These are phyloP conservation scores for Cantharellus anzutake DNA, from an alignment of 768 basidiomycete species.

Conservation along the genomic window DNA sequence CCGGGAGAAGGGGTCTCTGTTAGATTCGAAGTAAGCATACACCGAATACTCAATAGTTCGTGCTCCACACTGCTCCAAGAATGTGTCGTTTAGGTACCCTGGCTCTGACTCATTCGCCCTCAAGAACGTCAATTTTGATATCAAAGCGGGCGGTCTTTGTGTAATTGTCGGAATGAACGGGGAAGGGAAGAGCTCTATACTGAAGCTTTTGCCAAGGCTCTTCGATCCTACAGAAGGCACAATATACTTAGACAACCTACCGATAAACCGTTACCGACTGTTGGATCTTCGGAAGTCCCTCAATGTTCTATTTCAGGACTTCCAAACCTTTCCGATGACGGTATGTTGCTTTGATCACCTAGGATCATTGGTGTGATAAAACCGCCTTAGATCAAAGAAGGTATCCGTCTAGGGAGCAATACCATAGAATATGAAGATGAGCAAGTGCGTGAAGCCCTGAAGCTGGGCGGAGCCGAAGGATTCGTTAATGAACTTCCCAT, in stretches of 20 bases:
- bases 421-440: too few species aligned
- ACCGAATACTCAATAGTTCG: neutral
- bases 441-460: conserved; percentile 3
- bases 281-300: conserved; percentile 20
- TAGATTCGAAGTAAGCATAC: neutral
- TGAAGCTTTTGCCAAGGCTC: conserved; percentile 14
- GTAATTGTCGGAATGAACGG: conserved; percentile 42
- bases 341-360: neutral
- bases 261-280: conserved; percentile 18
- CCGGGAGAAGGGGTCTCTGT: neutral
- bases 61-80: conserved; percentile 14
- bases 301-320: conserved; percentile 26
- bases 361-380: too few species aligned
- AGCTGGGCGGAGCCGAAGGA: conserved; percentile 4
- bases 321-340: conserved; percentile 20
- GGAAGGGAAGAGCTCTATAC: conserved; percentile 21
- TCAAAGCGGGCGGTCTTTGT: conserved; percentile 27
- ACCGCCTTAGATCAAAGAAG: too few species aligned
- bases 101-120: conserved; percentile 16
- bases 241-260: conserved; percentile 23
- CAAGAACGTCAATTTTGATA: conserved; percentile 18
- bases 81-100: conserved; percentile 36
- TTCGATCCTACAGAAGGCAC: conserved; percentile 13
- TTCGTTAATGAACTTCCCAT: conserved; percentile 8
- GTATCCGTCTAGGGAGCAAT: too few species aligned